Percentiles rank a stretch among this genome's conserved stretches.
Conservation (phyloP, 805 yeast genomes). For the Teunomyces stri region DNA sequence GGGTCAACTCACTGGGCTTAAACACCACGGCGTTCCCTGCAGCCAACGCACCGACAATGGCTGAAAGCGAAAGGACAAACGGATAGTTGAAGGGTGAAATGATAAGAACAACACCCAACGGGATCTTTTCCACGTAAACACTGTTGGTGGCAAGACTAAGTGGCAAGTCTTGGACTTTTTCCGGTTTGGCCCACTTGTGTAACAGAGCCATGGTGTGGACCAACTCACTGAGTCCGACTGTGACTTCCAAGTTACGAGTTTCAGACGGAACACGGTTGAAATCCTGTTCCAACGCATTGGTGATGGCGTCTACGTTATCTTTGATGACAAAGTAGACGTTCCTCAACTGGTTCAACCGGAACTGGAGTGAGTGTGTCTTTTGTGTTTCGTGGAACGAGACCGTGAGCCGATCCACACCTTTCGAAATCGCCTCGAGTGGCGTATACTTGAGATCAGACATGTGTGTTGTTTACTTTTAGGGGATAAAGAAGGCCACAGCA, state of each 20-base stretch:
- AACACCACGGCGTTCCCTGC: slow-evolving; percentile 79
- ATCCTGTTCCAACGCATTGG: slow-evolving; percentile 61
- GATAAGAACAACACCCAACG: slow-evolving; percentile 66
- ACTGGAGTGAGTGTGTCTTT: slow-evolving; percentile 51
- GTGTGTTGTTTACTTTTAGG: too few species aligned
- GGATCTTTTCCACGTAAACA: slow-evolving; percentile 34
- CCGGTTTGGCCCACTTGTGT: slow-evolving; percentile 59
- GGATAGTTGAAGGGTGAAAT: slow-evolving; percentile 86
- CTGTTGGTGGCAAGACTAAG: slow-evolving; percentile 28
- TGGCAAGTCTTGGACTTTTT: slow-evolving; percentile 37
- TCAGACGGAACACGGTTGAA: slow-evolving; percentile 66
- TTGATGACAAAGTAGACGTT: slow-evolving; percentile 61
- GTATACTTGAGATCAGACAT: slow-evolving; percentile 30
- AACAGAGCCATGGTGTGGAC: slow-evolving; percentile 57
- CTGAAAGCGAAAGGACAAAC: slow-evolving; percentile 55
- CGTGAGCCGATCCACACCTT: slow-evolving; percentile 41
- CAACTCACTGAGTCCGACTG: slow-evolving; percentile 52
- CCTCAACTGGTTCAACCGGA: slow-evolving; percentile 61
- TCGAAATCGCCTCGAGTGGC: slow-evolving; percentile 48
- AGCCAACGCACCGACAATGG: slow-evolving; percentile 77
- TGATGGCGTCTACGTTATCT: slow-evolving; percentile 55
- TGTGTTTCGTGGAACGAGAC: slow-evolving; percentile 43
- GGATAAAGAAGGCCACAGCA: too few species aligned
- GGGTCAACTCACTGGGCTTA: slow-evolving; percentile 75
- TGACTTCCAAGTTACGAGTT: slow-evolving; percentile 57